These are phyloP conservation scores for Tremella fuciformis DNA, from an alignment of 768 basidiomycete species.

Conservation along the genomic window DNA sequence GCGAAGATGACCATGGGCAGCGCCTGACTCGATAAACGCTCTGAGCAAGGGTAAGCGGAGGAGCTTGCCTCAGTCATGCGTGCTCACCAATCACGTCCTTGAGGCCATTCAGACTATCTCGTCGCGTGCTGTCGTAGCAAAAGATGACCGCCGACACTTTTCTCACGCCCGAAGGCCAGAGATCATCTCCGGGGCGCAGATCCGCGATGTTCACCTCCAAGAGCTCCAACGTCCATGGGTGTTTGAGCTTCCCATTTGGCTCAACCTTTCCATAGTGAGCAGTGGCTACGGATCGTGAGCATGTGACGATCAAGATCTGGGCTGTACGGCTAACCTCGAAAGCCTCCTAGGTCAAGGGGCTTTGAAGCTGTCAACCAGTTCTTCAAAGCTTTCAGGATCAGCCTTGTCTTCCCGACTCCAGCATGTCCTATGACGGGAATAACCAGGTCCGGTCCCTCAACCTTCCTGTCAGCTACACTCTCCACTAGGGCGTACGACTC, in stretches of 20 bases:
- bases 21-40: conserved; percentile 56
- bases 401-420: conserved; percentile 79
- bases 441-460: conserved; percentile 22
- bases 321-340: conserved; percentile 29
- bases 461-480: conserved; percentile 2
- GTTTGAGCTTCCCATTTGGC: conserved; percentile 38
- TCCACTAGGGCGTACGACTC: background rate
- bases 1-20: conserved; percentile 73
- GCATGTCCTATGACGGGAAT: conserved; percentile 75
- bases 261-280: conserved; percentile 20
- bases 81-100: conserved; percentile 69
- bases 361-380: conserved; percentile 52
- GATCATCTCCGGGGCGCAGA: conserved; percentile 37
- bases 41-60: background rate
- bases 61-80: background rate
- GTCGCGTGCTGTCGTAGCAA: conserved; percentile 74
- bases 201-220: conserved; percentile 48
- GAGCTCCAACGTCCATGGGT: conserved; percentile 38
- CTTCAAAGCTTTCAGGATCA: conserved; percentile 73
- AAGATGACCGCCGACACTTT: conserved; percentile 73
- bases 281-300: background rate
- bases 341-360: conserved; percentile 9
- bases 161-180: conserved; percentile 53
- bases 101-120: conserved; percentile 65
- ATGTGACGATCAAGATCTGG: background rate